Base-by-base conservation (phyloP, 345 rosid genomes). In the Pistacia integerrima region DNA sequence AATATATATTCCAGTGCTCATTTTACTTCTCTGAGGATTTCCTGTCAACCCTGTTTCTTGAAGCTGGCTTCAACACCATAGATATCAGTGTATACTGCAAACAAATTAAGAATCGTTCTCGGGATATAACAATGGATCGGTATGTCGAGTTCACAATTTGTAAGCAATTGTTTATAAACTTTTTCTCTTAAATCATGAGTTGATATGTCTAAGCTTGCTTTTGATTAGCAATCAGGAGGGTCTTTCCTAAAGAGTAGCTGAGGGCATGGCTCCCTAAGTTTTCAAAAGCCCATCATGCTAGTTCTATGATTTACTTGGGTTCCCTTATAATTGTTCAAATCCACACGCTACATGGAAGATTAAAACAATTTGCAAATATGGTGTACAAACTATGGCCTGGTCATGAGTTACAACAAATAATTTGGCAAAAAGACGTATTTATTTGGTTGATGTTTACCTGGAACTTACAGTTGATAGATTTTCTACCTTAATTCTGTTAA, bases 1-100 rank as follows among this genome's bases (percentile, higher is more conserved):
- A 2, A 3, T 51, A 11, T 51, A 51, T 51, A 12, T 51, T 76
- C n/a, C 80, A 84, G 80, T 82, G 85, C 68, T 81, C 83, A 30
- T 84, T 54, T 72, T 77, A 77, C 81, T 82, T 84, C 74, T 69
- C 82, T 4, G 81, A 84, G 64, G 81, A 79, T 28, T 79, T 84
- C 72, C 67, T 84, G 61, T 79, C 79, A 60, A 82, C 60, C 54
- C 70, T 79, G 44, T 82, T 84, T 75, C 59, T 79, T 51, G 71
- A 72, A 68, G 83, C 87, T 70, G 85, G 82, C 64, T 84, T 84
- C 69, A 51, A 59, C 4, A 79, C 77, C 18, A 64, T 75, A 41
- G 78, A 77, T 74, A 54, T 84, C 57, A 77, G 52, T 70, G 69
- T 63, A 33, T 74, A 79, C 61, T 55, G 76, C 77, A 82, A 78